phyloP scores from a whole-genome alignment of 192 early-diverging fungal genomes.

The Backusella parvicylindrica region DNA sequence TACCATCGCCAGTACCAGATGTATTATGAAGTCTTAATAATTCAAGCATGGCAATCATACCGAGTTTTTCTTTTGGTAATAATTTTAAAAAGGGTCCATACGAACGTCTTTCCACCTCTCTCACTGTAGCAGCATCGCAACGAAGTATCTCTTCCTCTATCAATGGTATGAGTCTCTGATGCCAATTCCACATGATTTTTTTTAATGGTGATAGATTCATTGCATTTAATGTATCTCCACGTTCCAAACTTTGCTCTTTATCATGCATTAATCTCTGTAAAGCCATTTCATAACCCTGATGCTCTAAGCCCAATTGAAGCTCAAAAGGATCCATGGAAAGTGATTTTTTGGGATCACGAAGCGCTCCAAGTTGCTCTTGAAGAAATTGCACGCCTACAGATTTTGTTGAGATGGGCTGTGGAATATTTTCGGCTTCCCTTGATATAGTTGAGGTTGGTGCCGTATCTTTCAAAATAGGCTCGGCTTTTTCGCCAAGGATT shows the following conservation, averaged over 20 bases:
- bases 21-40: slow-evolving; percentile 61
- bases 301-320: slow-evolving; percentile 79
- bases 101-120: slow-evolving; percentile 43
- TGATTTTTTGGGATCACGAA: slow-evolving; percentile 29
- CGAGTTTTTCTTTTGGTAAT: slow-evolving; percentile 67
- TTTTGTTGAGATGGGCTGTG: slow-evolving; percentile 22
- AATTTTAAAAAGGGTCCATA: slow-evolving; percentile 66
- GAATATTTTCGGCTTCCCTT: neutral
- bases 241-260: slow-evolving; percentile 49
- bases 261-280: slow-evolving; percentile 59
- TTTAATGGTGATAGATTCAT: slow-evolving; percentile 52
- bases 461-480: neutral
- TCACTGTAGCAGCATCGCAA: slow-evolving; percentile 11
- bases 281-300: slow-evolving; percentile 74
- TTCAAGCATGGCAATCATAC: slow-evolving; percentile 83
- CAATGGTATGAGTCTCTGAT: slow-evolving; percentile 60
- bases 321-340: slow-evolving; percentile 56
- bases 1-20: slow-evolving; percentile 47
- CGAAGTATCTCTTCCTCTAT: slow-evolving; percentile 68
- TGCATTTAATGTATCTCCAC: slow-evolving; percentile 53
- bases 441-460: neutral
- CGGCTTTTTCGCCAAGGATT: neutral
- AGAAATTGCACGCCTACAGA: slow-evolving; percentile 77
- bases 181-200: slow-evolving; percentile 69
- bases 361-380: slow-evolving; percentile 59